Evolutionary conservation across 2,329 filamentous ascomycete genomes (phyloP).

Genomic region (Sarocladiaceae sp.): DNA sequence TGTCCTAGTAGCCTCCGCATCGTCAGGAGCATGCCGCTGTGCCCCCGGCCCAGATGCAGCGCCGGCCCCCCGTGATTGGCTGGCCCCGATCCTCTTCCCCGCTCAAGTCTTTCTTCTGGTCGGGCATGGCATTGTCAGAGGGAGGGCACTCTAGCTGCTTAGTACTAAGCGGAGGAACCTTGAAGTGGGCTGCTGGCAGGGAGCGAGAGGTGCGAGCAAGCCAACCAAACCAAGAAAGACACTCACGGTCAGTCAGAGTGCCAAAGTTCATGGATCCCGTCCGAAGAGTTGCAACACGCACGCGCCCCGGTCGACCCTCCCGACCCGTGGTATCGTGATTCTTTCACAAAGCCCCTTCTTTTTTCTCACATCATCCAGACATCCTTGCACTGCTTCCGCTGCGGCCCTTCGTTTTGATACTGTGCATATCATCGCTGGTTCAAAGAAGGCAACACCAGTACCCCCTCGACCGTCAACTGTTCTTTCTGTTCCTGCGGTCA

Average conservation of each 20-base stretch:
- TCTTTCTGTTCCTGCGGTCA: neutral
- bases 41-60: neutral
- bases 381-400: neutral
- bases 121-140: slow-evolving; percentile 3
- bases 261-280: slow-evolving; percentile 1
- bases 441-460: neutral
- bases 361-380: neutral
- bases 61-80: slow-evolving; percentile 1
- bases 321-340: neutral
- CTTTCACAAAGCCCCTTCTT: neutral
- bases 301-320: slow-evolving; percentile 1
- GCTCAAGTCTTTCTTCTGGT: neutral
- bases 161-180: neutral
- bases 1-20: neutral
- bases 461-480: too few species aligned
- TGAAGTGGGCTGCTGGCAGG: neutral
- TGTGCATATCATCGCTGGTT: too few species aligned
- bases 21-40: neutral
- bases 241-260: neutral
- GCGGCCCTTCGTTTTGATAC: too few species aligned
- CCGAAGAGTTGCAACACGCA: slow-evolving; percentile 5
- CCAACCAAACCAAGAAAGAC: slow-evolving; percentile 1
- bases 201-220: neutral
- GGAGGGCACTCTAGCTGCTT: neutral
- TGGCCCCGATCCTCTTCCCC: neutral